phyloP scores from a whole-genome alignment of 306 rosid species.

The Medicago ruthenica region DNA sequence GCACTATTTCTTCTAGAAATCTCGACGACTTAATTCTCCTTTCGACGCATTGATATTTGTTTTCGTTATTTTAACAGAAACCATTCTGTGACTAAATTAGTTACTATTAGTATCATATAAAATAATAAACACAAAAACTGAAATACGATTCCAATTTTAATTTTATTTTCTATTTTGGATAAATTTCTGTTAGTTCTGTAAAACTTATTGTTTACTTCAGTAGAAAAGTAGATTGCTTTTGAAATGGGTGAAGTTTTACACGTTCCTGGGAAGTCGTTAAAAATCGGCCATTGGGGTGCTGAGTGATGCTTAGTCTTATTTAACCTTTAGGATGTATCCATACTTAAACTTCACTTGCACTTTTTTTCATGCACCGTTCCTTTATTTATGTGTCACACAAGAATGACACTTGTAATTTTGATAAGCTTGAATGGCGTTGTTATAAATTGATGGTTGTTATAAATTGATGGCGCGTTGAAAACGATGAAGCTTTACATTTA shows the following conservation, averaged over 20 bases:
- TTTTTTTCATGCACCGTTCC: not conserved
- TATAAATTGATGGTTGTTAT: not conserved
- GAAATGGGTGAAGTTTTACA: not conserved
- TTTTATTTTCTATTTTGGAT: not conserved
- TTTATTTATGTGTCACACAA: not conserved
- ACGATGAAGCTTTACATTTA: not conserved
- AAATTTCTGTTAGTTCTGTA: not conserved
- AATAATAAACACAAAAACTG: not conserved
- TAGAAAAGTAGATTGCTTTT: not conserved
- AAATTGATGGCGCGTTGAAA: not conserved
- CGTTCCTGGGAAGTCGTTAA: not conserved
- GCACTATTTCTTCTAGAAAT: not conserved
- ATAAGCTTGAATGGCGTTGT: not conserved
- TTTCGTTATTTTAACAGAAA: not conserved
- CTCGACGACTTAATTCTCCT: not conserved
- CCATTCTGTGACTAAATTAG: not conserved
- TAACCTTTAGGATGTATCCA: not conserved
- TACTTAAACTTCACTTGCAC: not conserved
- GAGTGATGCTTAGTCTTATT: not conserved
- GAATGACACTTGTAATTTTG: not conserved
- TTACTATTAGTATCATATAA: not conserved
- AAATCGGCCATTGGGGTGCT: not conserved
- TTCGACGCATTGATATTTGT: not conserved
- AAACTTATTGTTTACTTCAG: not conserved
- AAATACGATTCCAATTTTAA: not conserved